Evolutionary conservation across 2,329 filamentous ascomycete genomes (phyloP), one percentile per base, ranked within the genome.

Genomic region (Dactylonectria macrodidyma): DNA sequence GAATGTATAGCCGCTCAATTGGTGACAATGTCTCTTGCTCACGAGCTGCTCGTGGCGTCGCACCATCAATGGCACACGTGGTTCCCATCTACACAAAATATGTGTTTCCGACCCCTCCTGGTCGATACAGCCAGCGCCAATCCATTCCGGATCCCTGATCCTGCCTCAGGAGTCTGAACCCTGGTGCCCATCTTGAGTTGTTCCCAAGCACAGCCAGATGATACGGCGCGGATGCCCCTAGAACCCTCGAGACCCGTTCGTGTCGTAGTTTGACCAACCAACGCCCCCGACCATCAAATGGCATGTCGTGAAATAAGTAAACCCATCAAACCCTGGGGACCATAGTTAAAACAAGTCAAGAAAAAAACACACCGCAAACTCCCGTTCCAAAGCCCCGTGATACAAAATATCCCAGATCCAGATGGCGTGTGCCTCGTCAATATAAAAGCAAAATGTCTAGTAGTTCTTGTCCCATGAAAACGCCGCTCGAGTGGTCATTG

Each of bases 371-470:
- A 64, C 73, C 73, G 22, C 51, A 19, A 57, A 64, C 52, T 59
- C n/a, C 62, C 62, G 47, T 16, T 48, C 30, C 52, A 52, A 12
- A 52, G 14, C 55, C 44, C 56, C 56, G 22, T 55, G 11, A 33
- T 64, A 34, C n/a, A 30, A 47, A 54, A 36, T 64, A 36, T 63
- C 62, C 66, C 54, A 64, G 22, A 66, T 52, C 36, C 36, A 38
- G 36, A 41, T 65, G 68, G 67, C 58, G 62, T 52, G 66, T 70
- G 71, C 65, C 62, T 73, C 71, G 62, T 69, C 67, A 47, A 22
- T 71, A 54, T 71, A 73, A 71, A 74, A 75, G 69, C 52, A 56
- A 16, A 46, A 59, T 30, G 36, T 65, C 60, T 67, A 67, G 50
- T 47, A 16, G 46, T 22, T 59, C 59, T 41, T 64, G 59, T 66